Evolutionary conservation across 2,329 filamentous ascomycete genomes (phyloP).

Genomic region (Aschersonia sp.): DNA sequence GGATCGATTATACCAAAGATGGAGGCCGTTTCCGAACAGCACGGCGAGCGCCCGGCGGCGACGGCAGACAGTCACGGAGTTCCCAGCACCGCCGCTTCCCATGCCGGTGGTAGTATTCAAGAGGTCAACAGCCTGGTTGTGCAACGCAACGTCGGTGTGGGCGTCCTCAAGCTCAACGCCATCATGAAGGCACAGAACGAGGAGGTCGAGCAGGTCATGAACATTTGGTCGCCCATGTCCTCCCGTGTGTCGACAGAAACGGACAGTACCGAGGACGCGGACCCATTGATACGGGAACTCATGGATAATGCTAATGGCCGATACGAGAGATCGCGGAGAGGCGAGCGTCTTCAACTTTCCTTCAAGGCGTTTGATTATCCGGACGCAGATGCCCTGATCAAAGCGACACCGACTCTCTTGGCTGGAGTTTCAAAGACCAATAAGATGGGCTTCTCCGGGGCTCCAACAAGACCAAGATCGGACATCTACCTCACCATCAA

Average conservation of each 20-base stretch:
- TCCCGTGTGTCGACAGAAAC: slow-evolving; percentile 38
- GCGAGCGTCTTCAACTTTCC: slow-evolving; percentile 67
- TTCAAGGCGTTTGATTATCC: slow-evolving; percentile 63
- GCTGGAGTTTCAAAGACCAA: slow-evolving; percentile 67
- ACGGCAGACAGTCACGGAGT: slow-evolving; percentile 30
- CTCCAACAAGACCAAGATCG: slow-evolving; percentile 73
- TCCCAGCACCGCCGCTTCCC: slow-evolving; percentile 43
- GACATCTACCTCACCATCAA: slow-evolving; percentile 89
- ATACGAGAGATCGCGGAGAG: slow-evolving; percentile 56
- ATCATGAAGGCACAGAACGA: slow-evolving; percentile 52
- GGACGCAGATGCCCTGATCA: slow-evolving; percentile 70
- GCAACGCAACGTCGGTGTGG: slow-evolving; percentile 56
- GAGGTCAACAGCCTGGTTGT: slow-evolving; percentile 14
- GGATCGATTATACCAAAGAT: slow-evolving; percentile 32
- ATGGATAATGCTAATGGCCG: slow-evolving; percentile 57
- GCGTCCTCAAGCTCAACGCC: slow-evolving; percentile 60
- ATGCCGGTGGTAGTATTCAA: slow-evolving; percentile 8
- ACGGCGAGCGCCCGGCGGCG: slow-evolving; percentile 22
- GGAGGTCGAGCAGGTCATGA: slow-evolving; percentile 61
- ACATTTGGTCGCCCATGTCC: slow-evolving; percentile 56
- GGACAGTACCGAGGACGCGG: slow-evolving; percentile 51
- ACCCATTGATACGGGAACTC: slow-evolving; percentile 58
- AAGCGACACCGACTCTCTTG: slow-evolving; percentile 74
- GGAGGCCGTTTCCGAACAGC: slow-evolving; percentile 40
- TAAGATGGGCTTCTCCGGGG: slow-evolving; percentile 88